Evolutionary conservation across 768 basidiomycete species (phyloP).

Genomic region (Polyporus arcularius): DNA sequence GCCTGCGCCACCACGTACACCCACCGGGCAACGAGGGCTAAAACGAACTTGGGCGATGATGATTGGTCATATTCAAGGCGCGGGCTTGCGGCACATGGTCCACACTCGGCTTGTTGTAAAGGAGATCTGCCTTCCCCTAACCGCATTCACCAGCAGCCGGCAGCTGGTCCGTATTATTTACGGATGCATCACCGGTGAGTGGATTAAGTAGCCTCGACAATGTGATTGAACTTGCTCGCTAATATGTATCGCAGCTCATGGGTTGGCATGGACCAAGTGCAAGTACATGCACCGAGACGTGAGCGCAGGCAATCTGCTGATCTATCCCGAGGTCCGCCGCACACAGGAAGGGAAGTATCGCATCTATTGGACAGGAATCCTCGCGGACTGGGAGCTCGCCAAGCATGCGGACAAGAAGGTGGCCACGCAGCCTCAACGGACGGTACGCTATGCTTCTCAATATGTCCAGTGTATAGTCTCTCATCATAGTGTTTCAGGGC

Average conservation of each 20-base stretch:
- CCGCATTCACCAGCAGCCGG: neutral
- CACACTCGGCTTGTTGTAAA: neutral
- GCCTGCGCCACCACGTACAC: no score
- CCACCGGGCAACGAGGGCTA: no score
- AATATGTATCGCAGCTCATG: neutral
- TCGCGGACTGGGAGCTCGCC: neutral
- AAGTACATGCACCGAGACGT: neutral
- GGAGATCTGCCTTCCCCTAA: neutral
- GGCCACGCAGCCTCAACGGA: neutral
- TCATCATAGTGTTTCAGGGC: conserved; percentile 2
- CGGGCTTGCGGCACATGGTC: neutral
- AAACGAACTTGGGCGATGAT: no score
- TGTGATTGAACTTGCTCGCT: neutral
- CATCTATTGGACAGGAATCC: neutral
- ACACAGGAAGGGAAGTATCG: neutral
- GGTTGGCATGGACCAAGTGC: neutral
- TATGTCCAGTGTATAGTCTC: neutral
- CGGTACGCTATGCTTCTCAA: neutral
- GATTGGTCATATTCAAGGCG: neutral
- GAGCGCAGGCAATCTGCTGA: neutral
- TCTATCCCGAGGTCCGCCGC: neutral
- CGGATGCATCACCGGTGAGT: neutral
- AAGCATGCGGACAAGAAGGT: neutral
- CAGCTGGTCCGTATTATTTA: neutral
- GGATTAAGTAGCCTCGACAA: neutral